Percentiles rank a stretch among this genome's conserved stretches.
phyloP scores from a whole-genome alignment of 2,329 filamentous ascomycete genomes.

The Ophiosphaerella herpotricha region DNA sequence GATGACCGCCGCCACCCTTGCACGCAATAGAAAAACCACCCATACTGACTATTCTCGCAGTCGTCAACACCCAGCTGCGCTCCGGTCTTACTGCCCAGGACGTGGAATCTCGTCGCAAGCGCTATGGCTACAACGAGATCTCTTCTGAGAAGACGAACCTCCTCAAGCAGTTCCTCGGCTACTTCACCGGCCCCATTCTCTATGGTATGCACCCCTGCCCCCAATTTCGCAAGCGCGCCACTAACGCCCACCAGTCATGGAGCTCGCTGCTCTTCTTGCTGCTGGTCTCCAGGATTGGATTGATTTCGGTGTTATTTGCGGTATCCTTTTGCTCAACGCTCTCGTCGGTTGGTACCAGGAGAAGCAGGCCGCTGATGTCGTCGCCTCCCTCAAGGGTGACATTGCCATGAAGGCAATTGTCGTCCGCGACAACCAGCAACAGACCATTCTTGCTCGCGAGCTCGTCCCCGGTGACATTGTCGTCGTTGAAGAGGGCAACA shows the following conservation, averaged over 20 bases:
- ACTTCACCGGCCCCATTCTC: slow-evolving; percentile 76
- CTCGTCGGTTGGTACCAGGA: slow-evolving; percentile 81
- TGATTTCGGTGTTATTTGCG: slow-evolving; percentile 77
- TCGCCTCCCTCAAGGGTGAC: slow-evolving; percentile 73
- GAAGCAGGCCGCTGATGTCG: slow-evolving; percentile 74
- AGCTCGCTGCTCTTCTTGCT: slow-evolving; percentile 73
- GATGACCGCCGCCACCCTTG: slow-evolving; percentile 4
- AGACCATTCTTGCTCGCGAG: slow-evolving; percentile 73
- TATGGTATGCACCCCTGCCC: slow-evolving; percentile 63
- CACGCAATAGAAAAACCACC: background rate
- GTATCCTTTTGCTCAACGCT: slow-evolving; percentile 75
- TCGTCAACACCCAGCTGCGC: slow-evolving; percentile 69
- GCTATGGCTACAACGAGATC: slow-evolving; percentile 73
- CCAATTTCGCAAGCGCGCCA: slow-evolving; percentile 12
- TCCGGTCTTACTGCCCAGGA: slow-evolving; percentile 64
- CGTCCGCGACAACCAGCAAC: slow-evolving; percentile 68
- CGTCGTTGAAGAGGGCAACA: slow-evolving; percentile 72
- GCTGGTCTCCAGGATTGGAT: slow-evolving; percentile 75
- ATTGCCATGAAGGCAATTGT: slow-evolving; percentile 75
- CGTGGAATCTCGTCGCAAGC: slow-evolving; percentile 68
- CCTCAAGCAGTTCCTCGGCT: slow-evolving; percentile 74
- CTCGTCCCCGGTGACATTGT: slow-evolving; percentile 78
- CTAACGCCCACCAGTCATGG: slow-evolving; percentile 64
- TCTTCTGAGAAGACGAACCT: slow-evolving; percentile 76
- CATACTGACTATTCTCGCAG: slow-evolving; percentile 46